Percentiles rank a stretch among this genome's conserved stretches.
Evolutionary conservation across 1,284 basidiomycete species (phyloP).

Genomic region (Neonothopanus nambi): DNA sequence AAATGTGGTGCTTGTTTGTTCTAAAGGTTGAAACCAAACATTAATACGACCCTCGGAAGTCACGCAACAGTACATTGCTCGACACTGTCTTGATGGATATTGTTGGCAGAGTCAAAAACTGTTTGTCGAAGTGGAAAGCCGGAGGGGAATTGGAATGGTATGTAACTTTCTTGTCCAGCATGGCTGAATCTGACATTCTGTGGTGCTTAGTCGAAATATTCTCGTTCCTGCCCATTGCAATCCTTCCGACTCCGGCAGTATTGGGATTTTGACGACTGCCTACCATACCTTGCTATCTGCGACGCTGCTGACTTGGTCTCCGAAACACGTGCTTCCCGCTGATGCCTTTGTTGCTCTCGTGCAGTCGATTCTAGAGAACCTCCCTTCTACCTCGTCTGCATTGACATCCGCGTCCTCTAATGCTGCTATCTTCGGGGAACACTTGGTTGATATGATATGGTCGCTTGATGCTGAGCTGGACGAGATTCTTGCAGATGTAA

Average conservation of each 20-base stretch:
- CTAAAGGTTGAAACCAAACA: no score
- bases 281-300: slow-evolving; percentile 67
- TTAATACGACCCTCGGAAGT: no score
- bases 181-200: slow-evolving; percentile 15
- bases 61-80: no score
- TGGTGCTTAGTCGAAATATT: slow-evolving; percentile 51
- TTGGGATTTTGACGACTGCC: slow-evolving; percentile 58
- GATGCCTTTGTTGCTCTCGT: slow-evolving; percentile 60
- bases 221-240: slow-evolving; percentile 58
- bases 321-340: slow-evolving; percentile 44
- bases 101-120: slow-evolving; percentile 46
- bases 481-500: slow-evolving; percentile 62
- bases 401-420: slow-evolving; percentile 39
- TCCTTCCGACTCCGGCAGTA: slow-evolving; percentile 48
- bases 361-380: slow-evolving; percentile 53
- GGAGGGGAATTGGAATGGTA: slow-evolving; percentile 66
- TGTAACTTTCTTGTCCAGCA: slow-evolving; percentile 21
- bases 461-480: slow-evolving; percentile 74
- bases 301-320: slow-evolving; percentile 56
- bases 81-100: slow-evolving; percentile 45
- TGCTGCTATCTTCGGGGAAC: slow-evolving; percentile 55
- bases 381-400: slow-evolving; percentile 69
- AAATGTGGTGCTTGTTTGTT: no score
- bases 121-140: slow-evolving; percentile 51
- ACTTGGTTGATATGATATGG: slow-evolving; percentile 79